These are phyloP conservation scores for Pseudogymnoascus sp. DNA, from an alignment of 2,329 filamentous ascomycete species.

Conservation along the genomic window DNA sequence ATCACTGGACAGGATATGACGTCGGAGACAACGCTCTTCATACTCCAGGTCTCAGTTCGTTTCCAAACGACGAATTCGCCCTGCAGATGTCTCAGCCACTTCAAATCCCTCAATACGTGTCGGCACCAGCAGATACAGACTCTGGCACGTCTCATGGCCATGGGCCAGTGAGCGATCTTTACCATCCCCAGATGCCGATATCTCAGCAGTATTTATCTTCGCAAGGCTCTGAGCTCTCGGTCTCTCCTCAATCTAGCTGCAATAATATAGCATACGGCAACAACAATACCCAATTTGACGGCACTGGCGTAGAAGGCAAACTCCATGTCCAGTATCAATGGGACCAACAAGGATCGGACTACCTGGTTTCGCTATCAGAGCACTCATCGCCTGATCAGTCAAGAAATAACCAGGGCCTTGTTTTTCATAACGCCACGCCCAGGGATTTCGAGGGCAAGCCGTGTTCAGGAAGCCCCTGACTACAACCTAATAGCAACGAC, in stretches of 20 bases:
- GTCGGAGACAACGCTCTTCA: constrained; percentile 10
- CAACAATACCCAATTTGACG: background rate
- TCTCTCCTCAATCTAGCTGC: constrained; percentile 5
- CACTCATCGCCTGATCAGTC: background rate
- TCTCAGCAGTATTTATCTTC: background rate
- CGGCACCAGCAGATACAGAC: background rate
- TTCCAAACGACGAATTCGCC: background rate
- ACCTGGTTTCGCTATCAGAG: background rate
- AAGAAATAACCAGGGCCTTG: background rate
- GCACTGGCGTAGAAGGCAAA: background rate
- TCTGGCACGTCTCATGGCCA: background rate
- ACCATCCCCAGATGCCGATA: constrained; percentile 3
- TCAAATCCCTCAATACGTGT: constrained; percentile 11
- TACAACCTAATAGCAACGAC: background rate
- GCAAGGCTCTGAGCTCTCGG: background rate
- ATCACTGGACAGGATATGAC: constrained; percentile 9
- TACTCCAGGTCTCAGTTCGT: constrained; percentile 9
- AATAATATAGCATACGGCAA: background rate
- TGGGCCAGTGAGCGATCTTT: background rate
- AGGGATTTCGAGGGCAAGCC: constrained; percentile 6
- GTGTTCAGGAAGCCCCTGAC: background rate
- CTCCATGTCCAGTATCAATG: constrained; percentile 7
- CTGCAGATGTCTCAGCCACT: constrained; percentile 10
- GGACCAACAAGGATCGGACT: background rate
- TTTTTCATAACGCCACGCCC: background rate